Base-by-base conservation (phyloP, 2,329 filamentous ascomycete species). In the Capronia epimyces region DNA sequence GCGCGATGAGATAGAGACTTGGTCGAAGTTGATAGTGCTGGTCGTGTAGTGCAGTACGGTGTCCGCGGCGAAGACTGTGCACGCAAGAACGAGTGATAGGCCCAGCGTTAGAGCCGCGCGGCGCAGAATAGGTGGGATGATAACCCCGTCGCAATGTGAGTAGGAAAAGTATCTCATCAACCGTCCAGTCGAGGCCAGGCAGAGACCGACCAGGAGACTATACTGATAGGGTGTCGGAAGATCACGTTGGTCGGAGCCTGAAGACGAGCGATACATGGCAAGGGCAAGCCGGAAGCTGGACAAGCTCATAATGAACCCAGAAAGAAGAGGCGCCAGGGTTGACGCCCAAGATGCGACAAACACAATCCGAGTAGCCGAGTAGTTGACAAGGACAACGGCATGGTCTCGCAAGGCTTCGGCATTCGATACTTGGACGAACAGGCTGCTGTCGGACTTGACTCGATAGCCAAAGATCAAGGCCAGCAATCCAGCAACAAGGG, bases 211-310 rank as follows among this genome's bases (percentile, higher is more conserved):
- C 3, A 61, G 50, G 15, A 61, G 49, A 24, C 52, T 58, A 46
- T 59, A 53, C 34, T 61, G 59, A 40, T 60, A 61, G 2, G 59
- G 59, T 5, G 59, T 60, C 10, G 59, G 57, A 4, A 61, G 46
- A 18, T 51, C 44, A 15, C 48, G 49, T 22, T 60, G 50, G 3
- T 54, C 42, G 6, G 31, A 20, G 10, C 43, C 36, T 8, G 36
- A 50, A 18, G 51, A 53, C 24, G 53, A 50, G 8, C 44, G 48
- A 34, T 48, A 55, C 52, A 55, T 58, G 20, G 42, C 36, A 9
- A 49, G 48, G 24, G 49, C 50, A 29, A 22, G 44, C 22, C 37
- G 50, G 21, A 55, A 54, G 34, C 50, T 52, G 21, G 45, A 37
- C 29, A 60, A 42, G 31, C 34, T 52, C 59, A 61, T 60, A 42